Conservation (phyloP, 2,329 filamentous ascomycete species). For the Ascochyta clinopodiicola region DNA sequence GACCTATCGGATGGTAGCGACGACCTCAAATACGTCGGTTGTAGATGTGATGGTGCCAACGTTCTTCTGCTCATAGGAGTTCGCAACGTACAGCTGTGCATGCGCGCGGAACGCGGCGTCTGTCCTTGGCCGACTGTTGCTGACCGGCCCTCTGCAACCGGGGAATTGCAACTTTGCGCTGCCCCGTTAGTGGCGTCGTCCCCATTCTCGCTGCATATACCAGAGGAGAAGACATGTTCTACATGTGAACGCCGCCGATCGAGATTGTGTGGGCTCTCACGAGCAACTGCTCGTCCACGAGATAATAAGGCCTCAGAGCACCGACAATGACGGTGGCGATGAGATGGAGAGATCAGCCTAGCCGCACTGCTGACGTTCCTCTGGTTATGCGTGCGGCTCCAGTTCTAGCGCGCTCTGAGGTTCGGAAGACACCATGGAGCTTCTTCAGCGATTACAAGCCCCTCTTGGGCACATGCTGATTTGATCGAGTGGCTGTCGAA, state of each 20-base stretch:
- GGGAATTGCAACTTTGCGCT: slow-evolving; percentile 42
- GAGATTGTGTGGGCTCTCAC: slow-evolving; percentile 1
- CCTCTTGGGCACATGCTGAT: slow-evolving; percentile 6
- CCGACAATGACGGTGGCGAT: slow-evolving; percentile 3
- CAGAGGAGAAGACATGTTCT: slow-evolving; percentile 20
- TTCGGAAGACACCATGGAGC: background rate
- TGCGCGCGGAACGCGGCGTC: slow-evolving; percentile 35
- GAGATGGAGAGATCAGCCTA: background rate
- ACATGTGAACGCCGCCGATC: slow-evolving; percentile 2
- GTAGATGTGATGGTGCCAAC: background rate
- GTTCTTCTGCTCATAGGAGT: background rate
- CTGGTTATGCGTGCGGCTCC: slow-evolving; percentile 18
- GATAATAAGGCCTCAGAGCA: background rate
- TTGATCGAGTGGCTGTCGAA: background rate
- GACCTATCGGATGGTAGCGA: slow-evolving; percentile 7
- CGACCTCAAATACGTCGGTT: background rate
- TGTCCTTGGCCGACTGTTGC: slow-evolving; percentile 26
- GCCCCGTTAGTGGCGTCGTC: slow-evolving; percentile 12
- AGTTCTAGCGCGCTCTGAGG: slow-evolving; percentile 10
- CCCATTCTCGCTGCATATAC: slow-evolving; percentile 13
- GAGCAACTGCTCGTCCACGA: background rate
- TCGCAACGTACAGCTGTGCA: slow-evolving; percentile 36
- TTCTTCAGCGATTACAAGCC: background rate
- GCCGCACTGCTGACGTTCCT: slow-evolving; percentile 8
- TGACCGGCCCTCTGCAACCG: slow-evolving; percentile 31